phyloP scores from a whole-genome alignment of 2,329 filamentous ascomycete species.

The Mycocentrospora acerina region DNA sequence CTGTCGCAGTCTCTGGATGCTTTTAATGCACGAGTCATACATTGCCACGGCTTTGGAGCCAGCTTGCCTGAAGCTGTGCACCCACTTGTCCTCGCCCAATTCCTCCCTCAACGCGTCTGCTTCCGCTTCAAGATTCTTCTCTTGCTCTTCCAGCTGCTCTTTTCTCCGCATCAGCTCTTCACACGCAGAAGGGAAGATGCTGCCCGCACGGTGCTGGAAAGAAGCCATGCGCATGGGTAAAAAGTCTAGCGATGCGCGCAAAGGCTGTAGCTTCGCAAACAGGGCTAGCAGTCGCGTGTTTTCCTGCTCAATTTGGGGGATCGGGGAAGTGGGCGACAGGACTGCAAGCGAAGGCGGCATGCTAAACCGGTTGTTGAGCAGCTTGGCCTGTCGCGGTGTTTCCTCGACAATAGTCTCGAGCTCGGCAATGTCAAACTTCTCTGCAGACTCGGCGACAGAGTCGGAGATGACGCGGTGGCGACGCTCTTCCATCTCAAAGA shows the following conservation, averaged over 20 bases:
- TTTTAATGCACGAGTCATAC: conserved; percentile 91
- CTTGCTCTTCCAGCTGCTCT: conserved; percentile 75
- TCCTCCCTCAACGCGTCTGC: conserved; percentile 87
- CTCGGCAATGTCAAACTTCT: conserved; percentile 76
- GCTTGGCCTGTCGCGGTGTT: conserved; percentile 61
- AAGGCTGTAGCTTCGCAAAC: conserved; percentile 92
- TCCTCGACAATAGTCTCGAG: conserved; percentile 93
- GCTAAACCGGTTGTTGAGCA: conserved; percentile 66
- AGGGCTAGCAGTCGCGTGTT: conserved; percentile 86
- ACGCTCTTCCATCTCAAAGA: conserved; percentile 98
- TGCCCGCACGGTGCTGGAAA: conserved; percentile 76
- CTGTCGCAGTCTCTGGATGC: conserved; percentile 78
- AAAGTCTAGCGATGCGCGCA: conserved; percentile 91
- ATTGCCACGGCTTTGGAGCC: conserved; percentile 92
- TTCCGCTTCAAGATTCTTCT: conserved; percentile 85
- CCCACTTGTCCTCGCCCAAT: conserved; percentile 92
- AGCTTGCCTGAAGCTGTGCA: conserved; percentile 91
- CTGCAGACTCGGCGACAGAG: conserved; percentile 63
- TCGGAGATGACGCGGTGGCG: conserved; percentile 71
- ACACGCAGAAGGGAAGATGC: conserved; percentile 84
- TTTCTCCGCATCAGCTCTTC: conserved; percentile 80
- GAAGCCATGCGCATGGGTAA: conserved; percentile 89
- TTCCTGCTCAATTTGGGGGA: conserved; percentile 64
- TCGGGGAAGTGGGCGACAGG: conserved; percentile 60
- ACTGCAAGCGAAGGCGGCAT: conserved; percentile 62